phyloP scores from a whole-genome alignment of 441 rosid species.

The Gossypium davidsonii region DNA sequence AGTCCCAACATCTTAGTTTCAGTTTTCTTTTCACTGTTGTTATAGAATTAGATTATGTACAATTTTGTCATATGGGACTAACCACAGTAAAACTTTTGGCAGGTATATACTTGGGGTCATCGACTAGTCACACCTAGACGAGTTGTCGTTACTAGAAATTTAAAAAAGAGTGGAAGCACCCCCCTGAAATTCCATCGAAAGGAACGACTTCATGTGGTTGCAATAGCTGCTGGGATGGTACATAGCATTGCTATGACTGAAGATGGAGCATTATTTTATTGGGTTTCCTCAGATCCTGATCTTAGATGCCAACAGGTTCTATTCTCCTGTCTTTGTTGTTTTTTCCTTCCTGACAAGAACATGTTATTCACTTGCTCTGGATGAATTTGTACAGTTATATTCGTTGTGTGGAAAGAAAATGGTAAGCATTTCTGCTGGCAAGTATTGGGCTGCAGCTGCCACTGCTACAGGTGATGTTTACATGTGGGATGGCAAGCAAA shows the following conservation, averaged over 20 bases:
- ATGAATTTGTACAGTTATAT: constrained; percentile 43
- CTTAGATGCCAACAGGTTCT: constrained; percentile 90
- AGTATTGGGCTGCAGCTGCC: constrained; percentile 85
- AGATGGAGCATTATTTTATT: constrained; percentile 88
- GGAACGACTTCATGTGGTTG: constrained; percentile 63
- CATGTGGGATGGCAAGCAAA: constrained; percentile 87
- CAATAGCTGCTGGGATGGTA: constrained; percentile 90
- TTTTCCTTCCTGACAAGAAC: background rate
- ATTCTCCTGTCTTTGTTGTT: constrained; percentile 7
- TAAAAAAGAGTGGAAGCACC: constrained; percentile 63
- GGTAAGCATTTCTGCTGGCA: constrained; percentile 82
- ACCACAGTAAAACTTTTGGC: constrained; percentile 16
- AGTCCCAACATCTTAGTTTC: constrained; percentile 8
- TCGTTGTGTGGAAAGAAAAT: constrained; percentile 51
- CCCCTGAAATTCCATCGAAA: constrained; percentile 68
- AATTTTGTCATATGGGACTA: background rate
- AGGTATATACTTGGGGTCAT: constrained; percentile 98
- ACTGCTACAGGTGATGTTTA: constrained; percentile 82
- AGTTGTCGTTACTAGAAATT: constrained; percentile 61
- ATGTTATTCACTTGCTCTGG: constrained; percentile 6
- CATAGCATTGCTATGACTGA: constrained; percentile 88
- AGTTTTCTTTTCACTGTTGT: background rate
- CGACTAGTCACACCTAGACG: constrained; percentile 92
- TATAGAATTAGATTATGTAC: background rate
- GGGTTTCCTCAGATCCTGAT: constrained; percentile 88